Evolutionary conservation across 805 yeast species (phyloP).

Genomic region (Metschnikowia similis): DNA sequence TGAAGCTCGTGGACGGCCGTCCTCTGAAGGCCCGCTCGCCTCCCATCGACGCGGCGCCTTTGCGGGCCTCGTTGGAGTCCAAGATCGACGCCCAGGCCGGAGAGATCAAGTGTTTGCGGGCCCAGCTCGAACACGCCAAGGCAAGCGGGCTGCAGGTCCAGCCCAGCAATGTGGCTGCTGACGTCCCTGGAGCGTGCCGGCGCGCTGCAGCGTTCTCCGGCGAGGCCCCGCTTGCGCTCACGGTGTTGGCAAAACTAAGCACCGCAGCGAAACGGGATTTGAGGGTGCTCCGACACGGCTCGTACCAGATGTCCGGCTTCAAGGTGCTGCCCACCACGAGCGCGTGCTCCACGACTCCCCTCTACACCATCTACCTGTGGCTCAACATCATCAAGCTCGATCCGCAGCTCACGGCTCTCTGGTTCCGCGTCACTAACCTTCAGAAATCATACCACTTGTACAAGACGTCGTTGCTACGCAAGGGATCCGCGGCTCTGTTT

Average conservation of each 20-base stretch:
- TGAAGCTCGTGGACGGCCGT: constrained; percentile 2
- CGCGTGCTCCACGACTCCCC: constrained; percentile 3
- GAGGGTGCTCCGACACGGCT: constrained; percentile 17
- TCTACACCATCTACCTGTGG: constrained; percentile 34
- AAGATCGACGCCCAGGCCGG: constrained; percentile 6
- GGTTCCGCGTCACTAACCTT: constrained; percentile 38
- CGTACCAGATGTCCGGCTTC: constrained; percentile 13
- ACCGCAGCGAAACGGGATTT: constrained; percentile 9
- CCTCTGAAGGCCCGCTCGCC: neutral
- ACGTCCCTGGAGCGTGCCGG: neutral
- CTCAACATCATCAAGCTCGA: constrained; percentile 35
- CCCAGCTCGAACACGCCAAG: constrained; percentile 5
- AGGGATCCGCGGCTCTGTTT: neutral
- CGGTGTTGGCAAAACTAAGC: constrained; percentile 22
- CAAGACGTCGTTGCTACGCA: constrained; percentile 23
- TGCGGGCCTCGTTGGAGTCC: constrained; percentile 4
- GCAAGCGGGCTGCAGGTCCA: neutral
- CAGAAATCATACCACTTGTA: constrained; percentile 39
- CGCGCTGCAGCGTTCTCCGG: neutral
- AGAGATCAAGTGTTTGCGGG: constrained; percentile 13
- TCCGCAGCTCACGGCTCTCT: constrained; percentile 36
- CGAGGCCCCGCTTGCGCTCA: constrained; percentile 8
- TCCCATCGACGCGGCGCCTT: neutral
- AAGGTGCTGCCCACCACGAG: neutral
- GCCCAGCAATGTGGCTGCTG: neutral